phyloP scores from a whole-genome alignment of 129 eudicot species.

The Chrysanthemum lavandulifolium region DNA sequence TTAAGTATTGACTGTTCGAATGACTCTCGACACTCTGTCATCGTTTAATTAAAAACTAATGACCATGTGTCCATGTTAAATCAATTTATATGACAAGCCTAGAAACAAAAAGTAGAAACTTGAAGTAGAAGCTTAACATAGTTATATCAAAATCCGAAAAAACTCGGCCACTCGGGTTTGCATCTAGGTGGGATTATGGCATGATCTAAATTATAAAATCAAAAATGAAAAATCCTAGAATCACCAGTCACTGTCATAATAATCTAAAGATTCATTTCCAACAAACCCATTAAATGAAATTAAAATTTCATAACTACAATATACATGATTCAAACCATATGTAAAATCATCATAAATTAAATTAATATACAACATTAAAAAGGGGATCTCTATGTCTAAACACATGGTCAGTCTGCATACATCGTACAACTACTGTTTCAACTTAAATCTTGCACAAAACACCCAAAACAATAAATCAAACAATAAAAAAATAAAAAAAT shows the following conservation, averaged over 20 bases:
- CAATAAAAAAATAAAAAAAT: background rate
- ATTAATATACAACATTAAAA: background rate
- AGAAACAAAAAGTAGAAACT: too few species aligned
- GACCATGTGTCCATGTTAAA: too few species aligned
- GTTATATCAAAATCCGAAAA: too few species aligned
- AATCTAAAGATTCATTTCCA: slow-evolving; percentile 19
- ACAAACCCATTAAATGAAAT: slow-evolving; percentile 7
- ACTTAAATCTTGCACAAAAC: too few species aligned
- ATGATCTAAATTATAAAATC: slow-evolving; percentile 2
- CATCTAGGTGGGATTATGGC: background rate
- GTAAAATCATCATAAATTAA: background rate
- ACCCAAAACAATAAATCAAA: background rate
- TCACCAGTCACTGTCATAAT: slow-evolving; percentile 12
- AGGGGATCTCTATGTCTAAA: slow-evolving; percentile 5
- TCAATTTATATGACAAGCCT: background rate
- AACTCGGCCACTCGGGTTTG: too few species aligned
- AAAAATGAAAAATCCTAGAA: slow-evolving; percentile 3
- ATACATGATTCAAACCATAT: background rate
- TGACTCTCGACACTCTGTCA: too few species aligned
- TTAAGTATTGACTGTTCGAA: background rate
- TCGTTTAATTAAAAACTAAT: too few species aligned
- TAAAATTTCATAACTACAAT: background rate
- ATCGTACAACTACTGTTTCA: too few species aligned
- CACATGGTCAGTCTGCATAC: slow-evolving; percentile 14
- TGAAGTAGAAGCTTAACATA: too few species aligned